Evolutionary conservation across 2,329 filamentous ascomycete species (phyloP), one percentile per base, ranked within the genome.

Genomic region (Gnomoniopsis smithogilvyi): DNA sequence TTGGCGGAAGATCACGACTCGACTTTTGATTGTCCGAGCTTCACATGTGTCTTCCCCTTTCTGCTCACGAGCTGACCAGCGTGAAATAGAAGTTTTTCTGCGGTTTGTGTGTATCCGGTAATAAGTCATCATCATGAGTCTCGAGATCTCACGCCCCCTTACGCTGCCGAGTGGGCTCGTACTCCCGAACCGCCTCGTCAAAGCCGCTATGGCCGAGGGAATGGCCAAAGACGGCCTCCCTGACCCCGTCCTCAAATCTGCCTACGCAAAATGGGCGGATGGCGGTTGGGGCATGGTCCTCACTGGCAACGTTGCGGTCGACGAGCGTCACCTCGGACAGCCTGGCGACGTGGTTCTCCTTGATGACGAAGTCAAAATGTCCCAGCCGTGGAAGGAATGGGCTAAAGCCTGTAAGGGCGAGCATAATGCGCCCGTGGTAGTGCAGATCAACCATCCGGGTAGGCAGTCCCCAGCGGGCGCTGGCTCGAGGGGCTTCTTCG

Each of bases 371-470:
- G 64, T 65, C 11, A 63, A 67, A 0, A 85, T 72, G 14, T 56
- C 76, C 2, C 67, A 68, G 3, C 64, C 70, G 1, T 82, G 76
- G 71, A 75, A 68, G 54, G 59, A 63, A 10, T 78, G 75, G 66
- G 68, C 66, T 58, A 78, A 83, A 33, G 74, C 73, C 0, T 85
- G 74, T 17, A 87, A 84, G 70, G 64, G 67, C 14, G 61, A 65
- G 17, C 14, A 24, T 10, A 82, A 81, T 21, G 80, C 75, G 50
- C 73, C 88, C 15, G 75, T 85, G n/a, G 72, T 88, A 14, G 80
- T 75, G 3, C 86, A 89, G 67, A 75, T 89, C 60, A 80, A 77
- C 60, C 86, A 89, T 67, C 84, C 86, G 0, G 86, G 87, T 14
- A 76, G 85, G 0, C 85, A 88, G 67, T 67, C 67, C 22, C 63